Conservation (phyloP, 805 yeast species). For the Wickerhamiella hasegawae region DNA sequence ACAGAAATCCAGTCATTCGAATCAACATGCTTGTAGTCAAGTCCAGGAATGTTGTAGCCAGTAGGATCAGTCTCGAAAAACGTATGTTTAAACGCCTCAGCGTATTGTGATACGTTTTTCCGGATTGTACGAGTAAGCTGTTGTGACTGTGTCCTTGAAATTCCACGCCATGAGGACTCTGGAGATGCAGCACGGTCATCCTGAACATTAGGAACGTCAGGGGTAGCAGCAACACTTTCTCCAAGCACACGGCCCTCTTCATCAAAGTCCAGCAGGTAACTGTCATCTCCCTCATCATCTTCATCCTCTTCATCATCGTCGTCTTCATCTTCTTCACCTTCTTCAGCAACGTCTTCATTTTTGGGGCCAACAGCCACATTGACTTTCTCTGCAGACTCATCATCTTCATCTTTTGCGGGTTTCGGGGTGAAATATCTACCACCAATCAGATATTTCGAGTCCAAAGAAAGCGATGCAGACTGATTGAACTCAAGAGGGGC, state of each 20-base stretch:
- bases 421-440: constrained; percentile 54
- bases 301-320: constrained; percentile 3
- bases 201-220: not conserved
- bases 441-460: constrained; percentile 74
- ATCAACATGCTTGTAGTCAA: not conserved
- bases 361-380: constrained; percentile 1
- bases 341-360: constrained; percentile 4
- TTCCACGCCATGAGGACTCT: not conserved
- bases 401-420: constrained; percentile 10
- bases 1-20: not conserved
- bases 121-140: not conserved
- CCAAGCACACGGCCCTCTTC: not conserved
- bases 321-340: constrained; percentile 4
- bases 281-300: constrained; percentile 6
- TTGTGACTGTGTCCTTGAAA: too few relatives aligned
- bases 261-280: not conserved
- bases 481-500: constrained; percentile 58
- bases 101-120: too few relatives aligned
- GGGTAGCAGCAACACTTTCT: not conserved
- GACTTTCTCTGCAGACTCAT: not conserved
- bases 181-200: not conserved
- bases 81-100: too few relatives aligned
- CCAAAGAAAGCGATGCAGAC: constrained; percentile 41
- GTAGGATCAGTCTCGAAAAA: not conserved
- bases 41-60: not conserved